Evolutionary conservation across 768 basidiomycete species (phyloP), one percentile per base, ranked within the genome.

Genomic region (Xerocomus spinulosus): DNA sequence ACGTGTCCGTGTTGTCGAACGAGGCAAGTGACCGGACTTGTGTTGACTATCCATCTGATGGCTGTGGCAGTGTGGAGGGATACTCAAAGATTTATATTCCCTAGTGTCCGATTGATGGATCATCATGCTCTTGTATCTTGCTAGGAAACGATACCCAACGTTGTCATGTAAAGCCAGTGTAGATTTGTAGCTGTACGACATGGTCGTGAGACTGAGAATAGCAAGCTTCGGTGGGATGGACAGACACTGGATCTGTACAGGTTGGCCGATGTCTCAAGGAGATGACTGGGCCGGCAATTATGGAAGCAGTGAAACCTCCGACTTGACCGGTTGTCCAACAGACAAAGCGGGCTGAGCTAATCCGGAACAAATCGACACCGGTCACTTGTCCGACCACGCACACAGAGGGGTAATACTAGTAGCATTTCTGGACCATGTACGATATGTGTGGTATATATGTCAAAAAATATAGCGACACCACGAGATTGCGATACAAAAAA

Each of bases 1-100:
- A 68, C 66, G 1, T 80, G 77, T 42, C 77, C 77, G 0, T 80
- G 78, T 53, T 79, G 77, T 58, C 71, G 78, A 50, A 60, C 64
- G 49, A 68, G 52, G 78, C 78, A 55, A 57, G 76, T 60, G 21
- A 41, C 4, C 17, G 23, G 34, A 25, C 18, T 3, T 10, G 8
- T 29, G n/a, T 18, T 34, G 44, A 26, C 9, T 3, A 2, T 12
- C n/a, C 5, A n/a, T 28, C 55, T 57, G 45, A 57, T 9, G 33
- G 29, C 7, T 9, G 3, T n/a, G 4, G 18, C 34, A 67, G 66
- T 24, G 66, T 68, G 46, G 66, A 68, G 21, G 66, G 66, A 18
- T 68, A 66, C 40, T 68, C 66, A 21, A 69, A 59, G 59, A 68
- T 68, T 32, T 68, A 60, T 29, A 68, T 68, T 17, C 66, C 66